A percentile compares a stretch with the other conserved stretches of the same genome.
These are phyloP conservation scores for Pythium scleroteichum DNA, from an alignment of 352 stramenopile species.

Conservation along the genomic window DNA sequence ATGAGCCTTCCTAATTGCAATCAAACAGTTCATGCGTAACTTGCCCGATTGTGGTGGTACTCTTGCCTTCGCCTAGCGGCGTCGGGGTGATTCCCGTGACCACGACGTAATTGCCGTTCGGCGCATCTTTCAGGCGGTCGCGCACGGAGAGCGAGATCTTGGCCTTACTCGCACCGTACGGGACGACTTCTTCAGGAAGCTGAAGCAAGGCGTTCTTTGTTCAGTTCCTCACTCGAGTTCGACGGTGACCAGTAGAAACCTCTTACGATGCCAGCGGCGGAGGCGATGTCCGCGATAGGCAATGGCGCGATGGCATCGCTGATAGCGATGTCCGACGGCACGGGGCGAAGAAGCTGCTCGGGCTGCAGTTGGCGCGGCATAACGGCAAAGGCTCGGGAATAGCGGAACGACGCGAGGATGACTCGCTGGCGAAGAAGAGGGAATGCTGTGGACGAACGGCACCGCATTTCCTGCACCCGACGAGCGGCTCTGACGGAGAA, in stretches of 20 bases:
- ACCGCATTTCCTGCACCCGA: slow-evolving; percentile 9
- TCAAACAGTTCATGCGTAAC: too few relatives aligned
- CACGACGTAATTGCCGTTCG: slow-evolving; percentile 97
- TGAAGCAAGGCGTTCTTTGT: too few relatives aligned
- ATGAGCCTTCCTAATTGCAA: too few relatives aligned
- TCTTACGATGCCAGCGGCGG: slow-evolving; percentile 65
- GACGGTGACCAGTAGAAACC: neutral
- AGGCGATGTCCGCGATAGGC: slow-evolving; percentile 66
- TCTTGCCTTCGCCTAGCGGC: slow-evolving; percentile 97
- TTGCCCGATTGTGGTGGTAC: slow-evolving; percentile 97
- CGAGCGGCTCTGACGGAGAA: slow-evolving; percentile 11
- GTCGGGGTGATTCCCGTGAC: slow-evolving; percentile 98
- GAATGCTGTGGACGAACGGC: slow-evolving; percentile 25
- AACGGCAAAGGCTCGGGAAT: neutral
- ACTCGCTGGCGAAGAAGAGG: slow-evolving; percentile 4
- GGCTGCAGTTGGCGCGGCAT: slow-evolving; percentile 60
- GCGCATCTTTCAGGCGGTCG: slow-evolving; percentile 81
- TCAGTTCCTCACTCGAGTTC: too few relatives aligned
- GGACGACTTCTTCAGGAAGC: slow-evolving; percentile 81
- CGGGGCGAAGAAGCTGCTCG: slow-evolving; percentile 62
- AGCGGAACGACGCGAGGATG: neutral
- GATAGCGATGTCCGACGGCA: slow-evolving; percentile 83
- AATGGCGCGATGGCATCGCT: slow-evolving; percentile 73
- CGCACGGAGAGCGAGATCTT: slow-evolving; percentile 93
- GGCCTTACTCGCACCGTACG: slow-evolving; percentile 89